A percentile compares a stretch with the other conserved stretches of the same genome.
Conservation (phyloP, 2,329 filamentous ascomycete genomes). For the Ceratocystis albifundus region DNA sequence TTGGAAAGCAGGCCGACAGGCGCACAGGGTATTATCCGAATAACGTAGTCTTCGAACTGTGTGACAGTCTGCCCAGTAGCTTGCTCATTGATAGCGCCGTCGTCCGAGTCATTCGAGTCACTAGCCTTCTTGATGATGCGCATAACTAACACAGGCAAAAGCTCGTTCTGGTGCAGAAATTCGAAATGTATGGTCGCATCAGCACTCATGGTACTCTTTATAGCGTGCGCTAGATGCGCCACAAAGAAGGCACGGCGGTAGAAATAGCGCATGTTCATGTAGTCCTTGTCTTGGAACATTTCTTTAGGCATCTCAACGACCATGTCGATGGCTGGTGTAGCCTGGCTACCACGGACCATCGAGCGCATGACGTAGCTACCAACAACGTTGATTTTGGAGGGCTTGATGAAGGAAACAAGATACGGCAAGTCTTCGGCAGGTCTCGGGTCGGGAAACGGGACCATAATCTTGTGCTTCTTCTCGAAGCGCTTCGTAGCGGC, state of each 20-base stretch:
- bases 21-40: slow-evolving; percentile 68
- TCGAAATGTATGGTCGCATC: slow-evolving; percentile 46
- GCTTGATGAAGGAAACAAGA: slow-evolving; percentile 66
- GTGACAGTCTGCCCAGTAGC: slow-evolving; percentile 24
- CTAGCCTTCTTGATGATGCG: slow-evolving; percentile 27
- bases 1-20: slow-evolving; percentile 57
- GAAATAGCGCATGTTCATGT: slow-evolving; percentile 83
- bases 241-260: slow-evolving; percentile 90
- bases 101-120: slow-evolving; percentile 19
- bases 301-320: slow-evolving; percentile 70
- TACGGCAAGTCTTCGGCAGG: slow-evolving; percentile 68
- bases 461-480: slow-evolving; percentile 53
- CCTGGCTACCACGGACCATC: slow-evolving; percentile 50
- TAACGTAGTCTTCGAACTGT: slow-evolving; percentile 38
- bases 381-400: slow-evolving; percentile 70
- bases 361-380: slow-evolving; percentile 76
- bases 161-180: slow-evolving; percentile 57
- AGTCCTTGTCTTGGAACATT: slow-evolving; percentile 89
- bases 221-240: slow-evolving; percentile 61
- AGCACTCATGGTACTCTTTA: slow-evolving; percentile 47
- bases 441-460: slow-evolving; percentile 75
- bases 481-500: slow-evolving; percentile 59
- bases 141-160: slow-evolving; percentile 56
- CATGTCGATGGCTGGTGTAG: slow-evolving; percentile 59
- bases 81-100: slow-evolving; percentile 21